A percentile compares a stretch with the other conserved stretches of the same genome.
Conservation (phyloP, 2,329 filamentous ascomycete species). For the Trichoderma citrinoviride region DNA sequence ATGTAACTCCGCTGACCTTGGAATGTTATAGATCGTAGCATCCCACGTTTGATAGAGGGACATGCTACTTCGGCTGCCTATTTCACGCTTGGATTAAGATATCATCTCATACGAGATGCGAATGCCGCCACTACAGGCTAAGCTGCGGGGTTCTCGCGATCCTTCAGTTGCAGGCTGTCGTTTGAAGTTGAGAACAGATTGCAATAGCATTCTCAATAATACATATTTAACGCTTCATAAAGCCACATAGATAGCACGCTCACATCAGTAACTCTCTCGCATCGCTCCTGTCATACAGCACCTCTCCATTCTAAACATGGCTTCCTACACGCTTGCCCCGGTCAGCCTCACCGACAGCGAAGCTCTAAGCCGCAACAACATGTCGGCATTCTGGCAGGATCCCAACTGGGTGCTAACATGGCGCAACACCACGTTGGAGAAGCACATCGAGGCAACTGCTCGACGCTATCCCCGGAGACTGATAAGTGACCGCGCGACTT, state of each 20-base stretch:
- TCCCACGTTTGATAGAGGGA: neutral
- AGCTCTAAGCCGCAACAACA: constrained; percentile 14
- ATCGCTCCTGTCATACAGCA: accelerated
- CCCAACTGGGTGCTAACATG: constrained; percentile 3
- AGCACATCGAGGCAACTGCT: neutral
- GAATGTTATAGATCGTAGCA: neutral
- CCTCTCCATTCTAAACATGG: neutral
- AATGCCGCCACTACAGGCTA: neutral
- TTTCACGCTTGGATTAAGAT: neutral
- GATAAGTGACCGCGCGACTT: constrained; percentile 22
- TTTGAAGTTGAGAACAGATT: constrained; percentile 1
- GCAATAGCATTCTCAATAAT: neutral
- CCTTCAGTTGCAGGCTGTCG: neutral
- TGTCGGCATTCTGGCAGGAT: constrained; percentile 10
- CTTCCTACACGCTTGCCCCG: neutral
- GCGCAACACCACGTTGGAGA: constrained; percentile 2
- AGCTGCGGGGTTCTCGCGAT: constrained; percentile 4
- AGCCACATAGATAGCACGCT: neutral
- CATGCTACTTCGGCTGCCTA: neutral
- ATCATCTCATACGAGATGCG: neutral
- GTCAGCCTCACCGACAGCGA: neutral
- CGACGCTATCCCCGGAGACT: constrained; percentile 17
- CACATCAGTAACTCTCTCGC: neutral
- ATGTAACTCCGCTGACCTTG: neutral
- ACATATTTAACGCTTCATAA: neutral